These are phyloP conservation scores for Hydnomerulius pinastri DNA, from an alignment of 768 basidiomycete genomes.

Conservation along the genomic window DNA sequence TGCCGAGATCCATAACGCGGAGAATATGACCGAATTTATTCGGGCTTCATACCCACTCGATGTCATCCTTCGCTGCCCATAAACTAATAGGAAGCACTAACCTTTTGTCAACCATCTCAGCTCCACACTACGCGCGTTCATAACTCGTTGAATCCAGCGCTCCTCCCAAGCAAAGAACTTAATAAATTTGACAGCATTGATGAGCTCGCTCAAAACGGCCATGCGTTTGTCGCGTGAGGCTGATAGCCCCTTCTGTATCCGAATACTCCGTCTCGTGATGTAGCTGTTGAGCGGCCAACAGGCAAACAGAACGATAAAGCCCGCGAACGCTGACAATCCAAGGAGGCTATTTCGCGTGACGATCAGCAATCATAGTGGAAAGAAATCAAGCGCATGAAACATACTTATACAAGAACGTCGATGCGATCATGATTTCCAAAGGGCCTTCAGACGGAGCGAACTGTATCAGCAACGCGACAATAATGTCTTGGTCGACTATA, in stretches of 20 bases:
- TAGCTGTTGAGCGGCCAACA: constrained; percentile 43
- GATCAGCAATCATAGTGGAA: background rate
- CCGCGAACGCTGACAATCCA: constrained; percentile 48
- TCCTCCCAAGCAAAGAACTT: constrained; percentile 47
- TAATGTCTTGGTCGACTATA: constrained; percentile 1
- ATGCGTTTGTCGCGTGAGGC: constrained; percentile 45
- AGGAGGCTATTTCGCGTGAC: constrained; percentile 34
- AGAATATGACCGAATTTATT: constrained; percentile 68
- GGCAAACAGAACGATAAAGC: constrained; percentile 41
- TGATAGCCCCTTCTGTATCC: constrained; percentile 35
- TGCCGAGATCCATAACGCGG: constrained; percentile 66
- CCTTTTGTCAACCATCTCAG: constrained; percentile 78
- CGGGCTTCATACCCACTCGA: constrained; percentile 42
- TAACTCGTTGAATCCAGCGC: constrained; percentile 43
- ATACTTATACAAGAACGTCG: constrained; percentile 18
- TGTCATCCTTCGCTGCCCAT: background rate
- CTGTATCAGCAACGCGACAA: background rate
- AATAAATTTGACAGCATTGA: constrained; percentile 42
- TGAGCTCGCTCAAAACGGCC: constrained; percentile 46
- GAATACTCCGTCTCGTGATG: constrained; percentile 39
- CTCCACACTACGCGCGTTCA: constrained; percentile 61
- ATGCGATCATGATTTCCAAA: constrained; percentile 70
- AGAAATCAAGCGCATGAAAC: too few species aligned
- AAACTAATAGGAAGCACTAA: constrained; percentile 21
- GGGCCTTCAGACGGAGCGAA: constrained; percentile 47